Conservation (phyloP, 208 protist genomes). For the Leptomonas pyrrhocoris region DNA sequence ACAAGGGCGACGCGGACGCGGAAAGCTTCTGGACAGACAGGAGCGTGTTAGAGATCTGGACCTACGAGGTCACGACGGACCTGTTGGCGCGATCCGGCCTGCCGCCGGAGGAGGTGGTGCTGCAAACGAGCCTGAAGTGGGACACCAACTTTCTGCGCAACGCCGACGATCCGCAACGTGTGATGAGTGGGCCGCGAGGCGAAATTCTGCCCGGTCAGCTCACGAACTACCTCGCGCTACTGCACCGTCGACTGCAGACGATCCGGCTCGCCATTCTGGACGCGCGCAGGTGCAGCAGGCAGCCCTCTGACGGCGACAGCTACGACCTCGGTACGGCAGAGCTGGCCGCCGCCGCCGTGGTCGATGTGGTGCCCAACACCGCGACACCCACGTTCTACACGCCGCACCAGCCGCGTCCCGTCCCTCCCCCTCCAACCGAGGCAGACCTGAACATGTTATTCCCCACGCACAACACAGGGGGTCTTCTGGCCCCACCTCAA, state of each 20-base stretch:
- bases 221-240: conserved; percentile 24
- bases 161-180: conserved; percentile 18
- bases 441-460: conserved; percentile 49
- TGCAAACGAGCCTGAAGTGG: conserved; percentile 36
- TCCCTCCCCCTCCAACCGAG: conserved; percentile 5
- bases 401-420: not conserved
- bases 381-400: not conserved
- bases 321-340: conserved; percentile 15
- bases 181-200: conserved; percentile 8
- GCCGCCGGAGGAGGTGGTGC: conserved; percentile 35
- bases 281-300: conserved; percentile 23
- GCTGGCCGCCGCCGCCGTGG: conserved; percentile 1
- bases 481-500: conserved; percentile 48
- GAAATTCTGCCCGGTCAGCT: conserved; percentile 24
- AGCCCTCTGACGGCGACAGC: conserved; percentile 23
- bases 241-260: conserved; percentile 24
- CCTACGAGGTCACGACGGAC: conserved; percentile 32
- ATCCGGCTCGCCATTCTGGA: conserved; percentile 35
- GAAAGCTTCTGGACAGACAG: conserved; percentile 24
- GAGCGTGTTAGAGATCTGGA: conserved; percentile 35
- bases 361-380: not conserved
- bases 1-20: too few relatives aligned
- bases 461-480: conserved; percentile 44
- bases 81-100: conserved; percentile 25
- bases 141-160: conserved; percentile 30